phyloP scores from a whole-genome alignment of 129 eudicot species.

The Helianthus annuus region HanXRQr2.0-SUNRISE NC_035441.2:44858671-44859170 shows the following conservation, averaged over 20 bases:
- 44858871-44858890: slow-evolving; percentile 45
- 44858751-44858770: too few relatives aligned
- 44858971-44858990: slow-evolving; percentile 50
- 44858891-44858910: slow-evolving; percentile 79
- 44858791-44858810: too few relatives aligned
- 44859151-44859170: slow-evolving; percentile 29
- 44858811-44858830: too few relatives aligned
- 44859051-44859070: slow-evolving; percentile 32
- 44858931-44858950: slow-evolving; percentile 54
- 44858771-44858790: too few relatives aligned
- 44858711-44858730: too few relatives aligned
- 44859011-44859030: slow-evolving; percentile 14
- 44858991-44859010: slow-evolving; percentile 7
- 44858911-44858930: slow-evolving; percentile 60
- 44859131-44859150: slow-evolving; percentile 31
- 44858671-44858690: too few relatives aligned
- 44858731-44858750: too few relatives aligned
- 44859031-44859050: slow-evolving; percentile 29
- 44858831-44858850: slow-evolving; percentile 44
- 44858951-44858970: slow-evolving; percentile 75
- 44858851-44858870: slow-evolving; percentile 4
- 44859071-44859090: slow-evolving; percentile 34
- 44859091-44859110: slow-evolving; percentile 23
- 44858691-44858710: too few relatives aligned
- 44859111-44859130: slow-evolving; percentile 11